These are phyloP conservation scores for Alternaria hordeiaustralica DNA, from an alignment of 2,329 filamentous ascomycete species.

Conservation along the genomic window DNA sequence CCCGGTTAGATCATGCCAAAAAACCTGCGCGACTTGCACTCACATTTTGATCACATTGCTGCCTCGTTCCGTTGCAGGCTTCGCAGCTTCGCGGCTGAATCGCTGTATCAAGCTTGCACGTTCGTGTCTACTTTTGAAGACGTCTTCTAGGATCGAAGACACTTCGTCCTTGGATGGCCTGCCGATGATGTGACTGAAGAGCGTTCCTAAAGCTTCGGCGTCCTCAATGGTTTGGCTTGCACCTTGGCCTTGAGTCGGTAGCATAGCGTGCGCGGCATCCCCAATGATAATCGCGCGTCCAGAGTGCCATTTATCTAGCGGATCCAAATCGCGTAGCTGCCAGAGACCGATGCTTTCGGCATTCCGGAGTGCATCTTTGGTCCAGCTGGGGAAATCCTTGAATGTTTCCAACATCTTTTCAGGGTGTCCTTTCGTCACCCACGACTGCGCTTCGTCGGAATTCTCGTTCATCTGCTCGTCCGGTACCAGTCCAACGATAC, in stretches of 20 bases:
- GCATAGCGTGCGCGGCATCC: conserved; percentile 59
- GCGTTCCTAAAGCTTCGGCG: conserved; percentile 53
- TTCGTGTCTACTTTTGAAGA: conserved; percentile 34
- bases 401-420: conserved; percentile 51
- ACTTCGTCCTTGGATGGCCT: neutral
- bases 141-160: neutral
- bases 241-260: conserved; percentile 62
- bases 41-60: conserved; percentile 45
- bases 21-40: neutral
- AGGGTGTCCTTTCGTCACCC: conserved; percentile 49
- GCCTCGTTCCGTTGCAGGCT: conserved; percentile 46
- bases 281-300: conserved; percentile 61
- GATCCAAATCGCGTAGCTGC: conserved; percentile 55
- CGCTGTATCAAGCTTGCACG: conserved; percentile 52
- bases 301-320: conserved; percentile 53
- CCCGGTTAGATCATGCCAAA: neutral
- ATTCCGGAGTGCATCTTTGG: conserved; percentile 40
- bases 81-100: conserved; percentile 54
- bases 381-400: conserved; percentile 52
- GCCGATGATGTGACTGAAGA: conserved; percentile 5
- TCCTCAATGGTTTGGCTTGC: conserved; percentile 61
- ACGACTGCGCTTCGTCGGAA: conserved; percentile 46
- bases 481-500: conserved; percentile 55
- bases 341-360: conserved; percentile 51
- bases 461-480: conserved; percentile 52